These are phyloP conservation scores for Phytophthora citricola DNA, from an alignment of 352 stramenopile species.

Conservation along the genomic window DNA sequence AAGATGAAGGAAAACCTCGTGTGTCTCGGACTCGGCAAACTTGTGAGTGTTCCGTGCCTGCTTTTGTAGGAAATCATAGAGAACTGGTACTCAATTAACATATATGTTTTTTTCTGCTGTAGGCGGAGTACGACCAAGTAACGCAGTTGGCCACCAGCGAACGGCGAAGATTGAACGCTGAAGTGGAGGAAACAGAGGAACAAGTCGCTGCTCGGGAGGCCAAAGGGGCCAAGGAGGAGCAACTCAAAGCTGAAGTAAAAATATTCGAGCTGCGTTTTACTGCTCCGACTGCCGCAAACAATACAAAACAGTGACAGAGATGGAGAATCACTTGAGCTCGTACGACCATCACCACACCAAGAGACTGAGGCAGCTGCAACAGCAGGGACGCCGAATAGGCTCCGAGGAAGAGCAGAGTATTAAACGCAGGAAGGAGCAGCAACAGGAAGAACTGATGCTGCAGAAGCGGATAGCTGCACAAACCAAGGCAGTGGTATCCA, in stretches of 20 bases:
- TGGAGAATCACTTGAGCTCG: conserved; percentile 77
- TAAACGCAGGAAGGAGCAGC: conserved; percentile 49
- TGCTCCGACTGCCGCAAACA: conserved; percentile 71
- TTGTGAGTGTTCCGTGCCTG: conserved; percentile 20
- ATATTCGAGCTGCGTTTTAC: conserved; percentile 61
- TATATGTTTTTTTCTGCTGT: neutral
- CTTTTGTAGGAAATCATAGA: too few species aligned
- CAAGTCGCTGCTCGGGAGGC: conserved; percentile 39
- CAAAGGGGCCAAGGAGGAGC: conserved; percentile 33
- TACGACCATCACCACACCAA: conserved; percentile 83
- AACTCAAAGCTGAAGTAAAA: conserved; percentile 41
- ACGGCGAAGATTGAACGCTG: conserved; percentile 52
- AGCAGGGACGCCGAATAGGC: conserved; percentile 35
- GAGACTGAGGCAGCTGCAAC: conserved; percentile 45
- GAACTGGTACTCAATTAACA: neutral
- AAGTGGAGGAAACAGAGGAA: conserved; percentile 56
- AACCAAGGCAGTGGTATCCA: neutral
- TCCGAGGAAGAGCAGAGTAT: conserved; percentile 20
- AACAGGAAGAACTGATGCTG: conserved; percentile 41
- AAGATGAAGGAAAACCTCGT: conserved; percentile 71
- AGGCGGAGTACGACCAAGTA: conserved; percentile 69
- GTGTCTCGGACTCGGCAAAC: conserved; percentile 66
- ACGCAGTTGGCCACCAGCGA: conserved; percentile 58
- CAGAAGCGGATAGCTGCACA: conserved; percentile 40
- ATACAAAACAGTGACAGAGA: conserved; percentile 73